Evolutionary conservation across 306 rosid genomes (phyloP), one percentile per base, ranked within the genome.

Genomic region (Cucumis hystrix): DNA sequence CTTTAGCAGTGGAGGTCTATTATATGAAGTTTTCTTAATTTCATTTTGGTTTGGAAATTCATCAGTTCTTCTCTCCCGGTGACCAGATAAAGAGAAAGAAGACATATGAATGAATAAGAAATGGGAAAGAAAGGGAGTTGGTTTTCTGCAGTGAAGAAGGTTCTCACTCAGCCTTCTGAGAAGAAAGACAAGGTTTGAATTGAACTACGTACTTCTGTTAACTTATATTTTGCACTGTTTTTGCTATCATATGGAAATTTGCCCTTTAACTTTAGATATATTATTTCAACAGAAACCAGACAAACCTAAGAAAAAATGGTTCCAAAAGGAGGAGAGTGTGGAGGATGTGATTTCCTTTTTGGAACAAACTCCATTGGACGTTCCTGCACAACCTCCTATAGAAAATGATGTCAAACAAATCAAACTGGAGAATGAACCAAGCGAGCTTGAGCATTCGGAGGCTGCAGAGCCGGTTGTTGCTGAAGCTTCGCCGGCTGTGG

Each of bases 121-220:
- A 96, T 96, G 99, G 99, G 96, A 78, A 87, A 85, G 88, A 96
- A 91, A 80, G 98, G 96, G 83, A 88, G 83, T 82, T 96, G 98
- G 97, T 92, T 96, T 88, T 92, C 96, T 79, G 69, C 74, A 8
- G 97, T 92, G 84, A 96, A 82, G 90, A 96, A 89, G 85, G 97
- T 89, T 81, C 89, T 96, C 83, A 92, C 97, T 74, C 92, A 93
- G 16, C 84, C 87, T 33, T 77, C 96, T 61, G 94, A 87, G 84
- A 88, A 73, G 85, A 89, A 83, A 64, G 80, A 83, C 51, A 87
- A 87, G 89, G 96, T 92, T 79, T 83, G 86, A 43, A 76, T 57
- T 41, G 21, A 72, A 10, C 16, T 30, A 52, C 37, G 37, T 33
- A 33, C 57, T 79, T 66, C 60, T 73, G 62, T 54, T 54, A 33